A percentile compares a stretch with the other conserved stretches of the same genome.
These are phyloP conservation scores for Arthroderma uncinatum DNA, from an alignment of 2,329 filamentous ascomycete genomes.

Conservation along the genomic window DNA sequence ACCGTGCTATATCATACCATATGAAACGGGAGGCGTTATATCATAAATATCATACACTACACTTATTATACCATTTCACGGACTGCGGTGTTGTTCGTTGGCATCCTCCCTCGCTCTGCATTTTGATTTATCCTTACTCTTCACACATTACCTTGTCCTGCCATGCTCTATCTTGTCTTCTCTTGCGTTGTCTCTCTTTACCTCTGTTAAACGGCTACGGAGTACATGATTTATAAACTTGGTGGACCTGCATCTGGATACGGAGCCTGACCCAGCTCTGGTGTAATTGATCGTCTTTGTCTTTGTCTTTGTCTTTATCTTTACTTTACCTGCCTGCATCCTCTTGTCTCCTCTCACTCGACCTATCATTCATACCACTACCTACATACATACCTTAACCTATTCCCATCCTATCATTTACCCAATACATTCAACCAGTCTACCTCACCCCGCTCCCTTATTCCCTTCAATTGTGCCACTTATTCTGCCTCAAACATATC, in stretches of 20 bases:
- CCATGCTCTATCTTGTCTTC: background rate
- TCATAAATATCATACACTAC: background rate
- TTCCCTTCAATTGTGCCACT: background rate
- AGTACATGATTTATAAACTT: background rate
- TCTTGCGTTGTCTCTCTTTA: background rate
- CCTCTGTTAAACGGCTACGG: background rate
- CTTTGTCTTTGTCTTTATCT: background rate
- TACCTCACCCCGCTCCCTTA: background rate
- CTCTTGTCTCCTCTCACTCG: background rate
- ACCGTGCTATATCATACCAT: background rate
- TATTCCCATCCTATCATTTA: background rate
- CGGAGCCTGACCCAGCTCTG: background rate
- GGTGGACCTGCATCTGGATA: slow-evolving; percentile 2
- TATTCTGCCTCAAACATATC: background rate
- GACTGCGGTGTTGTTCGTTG: background rate
- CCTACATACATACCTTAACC: background rate
- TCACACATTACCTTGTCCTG: background rate
- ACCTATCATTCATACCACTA: background rate
- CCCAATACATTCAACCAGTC: background rate
- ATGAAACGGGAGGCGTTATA: background rate
- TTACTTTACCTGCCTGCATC: no score
- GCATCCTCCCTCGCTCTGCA: background rate
- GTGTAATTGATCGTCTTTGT: background rate
- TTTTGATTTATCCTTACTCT: background rate
- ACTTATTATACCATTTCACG: background rate